A percentile compares a stretch with the other conserved stretches of the same genome.
Conservation (phyloP, 2,329 filamentous ascomycete genomes). For the Helotiales sp. region DNA sequence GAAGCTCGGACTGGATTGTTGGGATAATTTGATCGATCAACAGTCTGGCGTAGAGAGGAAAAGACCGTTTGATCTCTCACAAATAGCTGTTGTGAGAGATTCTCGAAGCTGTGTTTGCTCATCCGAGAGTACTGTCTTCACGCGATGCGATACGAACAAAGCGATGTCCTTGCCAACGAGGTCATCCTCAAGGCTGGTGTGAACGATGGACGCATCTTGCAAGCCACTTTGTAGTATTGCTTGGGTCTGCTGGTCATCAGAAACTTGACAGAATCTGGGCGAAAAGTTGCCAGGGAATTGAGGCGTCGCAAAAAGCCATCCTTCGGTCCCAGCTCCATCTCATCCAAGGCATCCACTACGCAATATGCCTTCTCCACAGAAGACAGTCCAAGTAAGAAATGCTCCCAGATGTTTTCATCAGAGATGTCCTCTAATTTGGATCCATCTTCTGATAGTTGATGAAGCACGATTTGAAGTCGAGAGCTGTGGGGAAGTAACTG, state of each 20-base stretch:
- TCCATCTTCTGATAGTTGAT: slow-evolving; percentile 2
- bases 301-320: background rate
- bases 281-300: background rate
- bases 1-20: slow-evolving; percentile 8
- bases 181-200: slow-evolving; percentile 33
- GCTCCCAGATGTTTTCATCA: background rate
- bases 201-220: slow-evolving; percentile 26
- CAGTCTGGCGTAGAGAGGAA: slow-evolving; percentile 36
- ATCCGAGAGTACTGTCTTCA: background rate
- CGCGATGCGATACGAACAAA: slow-evolving; percentile 10
- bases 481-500: slow-evolving; percentile 41
- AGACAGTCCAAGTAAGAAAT: background rate
- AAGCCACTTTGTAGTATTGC: slow-evolving; percentile 30
- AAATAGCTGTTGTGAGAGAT: slow-evolving; percentile 1
- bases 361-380: background rate
- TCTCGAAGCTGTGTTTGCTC: background rate
- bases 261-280: slow-evolving; percentile 27
- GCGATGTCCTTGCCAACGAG: slow-evolving; percentile 31
- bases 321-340: slow-evolving; percentile 3
- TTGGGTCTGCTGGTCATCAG: slow-evolving; percentile 35
- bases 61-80: slow-evolving; percentile 28
- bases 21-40: slow-evolving; percentile 34
- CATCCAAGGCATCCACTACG: background rate
- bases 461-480: slow-evolving; percentile 34
- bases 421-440: background rate